Conservation (phyloP, 2,329 filamentous ascomycete genomes). For the Aspergillus felis region DNA sequence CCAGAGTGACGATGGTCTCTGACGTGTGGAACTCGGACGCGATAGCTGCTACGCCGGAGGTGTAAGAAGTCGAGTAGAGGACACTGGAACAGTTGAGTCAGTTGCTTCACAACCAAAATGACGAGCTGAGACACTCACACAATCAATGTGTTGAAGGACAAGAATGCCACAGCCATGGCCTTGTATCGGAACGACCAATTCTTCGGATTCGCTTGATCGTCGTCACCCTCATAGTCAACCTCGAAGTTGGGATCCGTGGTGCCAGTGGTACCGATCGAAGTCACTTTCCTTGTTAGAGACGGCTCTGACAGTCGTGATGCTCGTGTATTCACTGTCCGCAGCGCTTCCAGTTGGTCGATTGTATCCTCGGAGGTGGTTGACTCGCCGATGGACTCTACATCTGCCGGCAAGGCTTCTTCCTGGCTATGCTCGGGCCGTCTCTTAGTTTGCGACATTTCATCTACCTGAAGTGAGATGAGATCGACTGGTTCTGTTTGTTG, state of each 20-base stretch:
- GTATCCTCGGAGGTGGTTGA: constrained; percentile 26
- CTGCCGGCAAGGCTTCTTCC: constrained; percentile 10
- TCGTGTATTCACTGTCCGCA: constrained; percentile 26
- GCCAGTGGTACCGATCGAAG: constrained; percentile 43
- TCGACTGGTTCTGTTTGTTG: neutral
- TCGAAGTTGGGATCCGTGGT: constrained; percentile 62
- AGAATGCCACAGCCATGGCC: constrained; percentile 49
- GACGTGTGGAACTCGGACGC: constrained; percentile 60
- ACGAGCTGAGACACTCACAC: constrained; percentile 37
- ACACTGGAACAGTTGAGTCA: constrained; percentile 42
- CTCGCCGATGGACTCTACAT: constrained; percentile 25
- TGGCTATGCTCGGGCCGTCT: constrained; percentile 19
- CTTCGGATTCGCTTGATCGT: constrained; percentile 61
- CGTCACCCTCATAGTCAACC: constrained; percentile 63
- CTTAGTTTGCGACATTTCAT: constrained; percentile 21
- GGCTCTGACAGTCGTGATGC: constrained; percentile 30
- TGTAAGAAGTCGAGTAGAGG: constrained; percentile 75
- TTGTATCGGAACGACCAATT: constrained; percentile 65
- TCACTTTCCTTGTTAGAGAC: constrained; percentile 38
- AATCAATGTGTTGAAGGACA: constrained; percentile 56
- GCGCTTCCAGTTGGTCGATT: constrained; percentile 21
- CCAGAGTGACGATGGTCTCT: constrained; percentile 64
- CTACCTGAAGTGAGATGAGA: neutral
- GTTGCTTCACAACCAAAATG: neutral
- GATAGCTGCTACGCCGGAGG: constrained; percentile 66